phyloP scores from a whole-genome alignment of 768 basidiomycete species.

The Tephrocybe rancida region DNA sequence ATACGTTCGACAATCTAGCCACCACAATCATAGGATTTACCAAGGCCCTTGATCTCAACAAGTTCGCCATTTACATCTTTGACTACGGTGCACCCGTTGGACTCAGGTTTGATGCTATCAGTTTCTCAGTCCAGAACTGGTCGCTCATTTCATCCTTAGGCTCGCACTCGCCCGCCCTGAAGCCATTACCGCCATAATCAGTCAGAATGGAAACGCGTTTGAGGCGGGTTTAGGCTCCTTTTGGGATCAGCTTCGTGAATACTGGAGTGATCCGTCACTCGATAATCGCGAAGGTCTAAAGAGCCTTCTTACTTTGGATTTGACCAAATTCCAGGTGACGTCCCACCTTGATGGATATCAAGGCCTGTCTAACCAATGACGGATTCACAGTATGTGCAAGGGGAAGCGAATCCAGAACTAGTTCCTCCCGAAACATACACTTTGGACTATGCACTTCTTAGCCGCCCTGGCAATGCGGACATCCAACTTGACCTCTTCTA shows the following conservation, averaged over 20 bases:
- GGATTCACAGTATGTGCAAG: constrained; percentile 36
- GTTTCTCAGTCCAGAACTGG: neutral
- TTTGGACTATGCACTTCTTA: constrained; percentile 43
- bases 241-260: constrained; percentile 35
- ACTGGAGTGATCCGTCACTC: constrained; percentile 30
- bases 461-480: constrained; percentile 39
- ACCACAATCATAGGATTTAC: constrained; percentile 43
- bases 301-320: constrained; percentile 25
- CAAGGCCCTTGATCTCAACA: constrained; percentile 36
- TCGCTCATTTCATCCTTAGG: constrained; percentile 9
- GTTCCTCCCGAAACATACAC: constrained; percentile 38
- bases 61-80: constrained; percentile 48
- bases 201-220: constrained; percentile 54
- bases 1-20: constrained; percentile 43
- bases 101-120: constrained; percentile 23
- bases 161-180: constrained; percentile 43
- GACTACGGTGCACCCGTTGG: constrained; percentile 48
- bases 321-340: constrained; percentile 30
- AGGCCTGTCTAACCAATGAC: neutral
- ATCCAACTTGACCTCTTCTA: constrained; percentile 45
- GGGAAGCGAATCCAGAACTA: constrained; percentile 34
- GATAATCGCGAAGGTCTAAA: constrained; percentile 27
- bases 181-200: constrained; percentile 43
- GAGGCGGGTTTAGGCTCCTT: constrained; percentile 44
- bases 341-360: neutral